Evolutionary conservation across 306 rosid genomes (phyloP).

Genomic region (Vicia sativa): DNA sequence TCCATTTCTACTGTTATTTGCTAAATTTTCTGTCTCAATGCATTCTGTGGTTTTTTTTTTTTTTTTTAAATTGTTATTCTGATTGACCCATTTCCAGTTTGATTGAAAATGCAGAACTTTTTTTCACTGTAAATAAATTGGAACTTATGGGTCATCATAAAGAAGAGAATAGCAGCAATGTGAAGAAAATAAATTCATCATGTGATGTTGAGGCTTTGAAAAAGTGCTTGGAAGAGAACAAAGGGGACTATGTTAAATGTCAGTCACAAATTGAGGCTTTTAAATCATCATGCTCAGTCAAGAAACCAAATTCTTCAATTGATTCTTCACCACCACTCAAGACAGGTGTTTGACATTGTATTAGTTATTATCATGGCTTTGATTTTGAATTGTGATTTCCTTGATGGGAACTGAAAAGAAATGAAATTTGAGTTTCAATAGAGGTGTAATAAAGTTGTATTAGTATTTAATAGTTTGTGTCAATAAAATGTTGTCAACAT

Average conservation of each 20-base stretch:
- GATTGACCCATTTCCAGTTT: neutral
- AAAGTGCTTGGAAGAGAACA: conserved; percentile 89
- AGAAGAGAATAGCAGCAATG: conserved; percentile 33
- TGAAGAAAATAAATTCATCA: conserved; percentile 54
- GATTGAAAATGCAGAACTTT: conserved; percentile 36
- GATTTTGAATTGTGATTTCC: neutral
- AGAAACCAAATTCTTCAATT: conserved; percentile 55
- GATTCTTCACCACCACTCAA: conserved; percentile 40
- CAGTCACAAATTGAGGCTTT: conserved; percentile 82
- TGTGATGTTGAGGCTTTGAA: conserved; percentile 84
- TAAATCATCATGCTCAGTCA: conserved; percentile 66
- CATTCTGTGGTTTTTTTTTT: neutral
- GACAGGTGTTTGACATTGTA: conserved; percentile 21
- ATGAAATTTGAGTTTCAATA: neutral
- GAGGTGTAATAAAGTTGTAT: neutral
- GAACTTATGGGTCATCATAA: conserved; percentile 57
- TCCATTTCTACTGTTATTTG: neutral
- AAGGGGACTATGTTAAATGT: conserved; percentile 81
- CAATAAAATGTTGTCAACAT: too few species aligned
- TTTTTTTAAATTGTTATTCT: neutral
- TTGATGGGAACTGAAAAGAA: neutral
- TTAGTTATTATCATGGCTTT: conserved; percentile 8
- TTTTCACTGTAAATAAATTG: conserved; percentile 14
- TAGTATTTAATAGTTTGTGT: conserved; percentile 10
- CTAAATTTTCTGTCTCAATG: conserved; percentile 18